Evolutionary conservation across 495 filamentous ascomycete species (phyloP).

Genomic region (Viridothelium virens): DNA sequence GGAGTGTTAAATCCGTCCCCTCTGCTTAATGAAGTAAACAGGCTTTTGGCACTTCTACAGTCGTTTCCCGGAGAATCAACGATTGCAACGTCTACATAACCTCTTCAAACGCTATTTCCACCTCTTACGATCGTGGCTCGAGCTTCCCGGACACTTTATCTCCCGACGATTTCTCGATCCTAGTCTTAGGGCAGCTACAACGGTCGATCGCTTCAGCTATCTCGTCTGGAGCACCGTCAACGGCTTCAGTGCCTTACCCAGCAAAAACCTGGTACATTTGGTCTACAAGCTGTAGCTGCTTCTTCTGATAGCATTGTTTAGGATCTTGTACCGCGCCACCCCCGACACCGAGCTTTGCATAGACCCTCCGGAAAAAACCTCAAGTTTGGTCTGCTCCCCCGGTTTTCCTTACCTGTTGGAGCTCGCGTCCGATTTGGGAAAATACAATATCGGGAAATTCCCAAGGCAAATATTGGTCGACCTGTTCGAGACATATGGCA

Average conservation of each 20-base stretch:
- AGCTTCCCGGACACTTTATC: neutral
- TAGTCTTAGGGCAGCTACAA: neutral
- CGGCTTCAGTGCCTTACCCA: neutral
- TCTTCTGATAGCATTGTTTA: neutral
- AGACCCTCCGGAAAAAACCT: neutral
- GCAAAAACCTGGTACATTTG: neutral
- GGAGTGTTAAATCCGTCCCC: neutral
- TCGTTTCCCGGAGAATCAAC: neutral
- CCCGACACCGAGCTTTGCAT: neutral
- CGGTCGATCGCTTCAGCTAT: neutral
- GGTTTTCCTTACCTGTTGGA: neutral
- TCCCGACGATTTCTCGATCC: neutral
- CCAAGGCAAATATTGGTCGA: neutral
- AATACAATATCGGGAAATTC: neutral
- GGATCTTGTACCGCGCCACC: neutral
- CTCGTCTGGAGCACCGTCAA: neutral
- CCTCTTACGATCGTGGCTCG: neutral
- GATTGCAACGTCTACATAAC: conserved; percentile 1
- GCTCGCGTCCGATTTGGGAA: neutral
- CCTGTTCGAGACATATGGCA: conserved; percentile 1
- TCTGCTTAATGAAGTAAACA: neutral
- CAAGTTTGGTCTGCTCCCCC: neutral
- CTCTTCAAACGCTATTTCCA: conserved; percentile 2
- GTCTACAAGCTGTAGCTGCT: neutral
- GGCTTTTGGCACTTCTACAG: conserved; percentile 3